A percentile compares a stretch with the other conserved stretches of the same genome.
phyloP scores from a whole-genome alignment of 495 filamentous ascomycete genomes.

The Xylaria acuta region DNA sequence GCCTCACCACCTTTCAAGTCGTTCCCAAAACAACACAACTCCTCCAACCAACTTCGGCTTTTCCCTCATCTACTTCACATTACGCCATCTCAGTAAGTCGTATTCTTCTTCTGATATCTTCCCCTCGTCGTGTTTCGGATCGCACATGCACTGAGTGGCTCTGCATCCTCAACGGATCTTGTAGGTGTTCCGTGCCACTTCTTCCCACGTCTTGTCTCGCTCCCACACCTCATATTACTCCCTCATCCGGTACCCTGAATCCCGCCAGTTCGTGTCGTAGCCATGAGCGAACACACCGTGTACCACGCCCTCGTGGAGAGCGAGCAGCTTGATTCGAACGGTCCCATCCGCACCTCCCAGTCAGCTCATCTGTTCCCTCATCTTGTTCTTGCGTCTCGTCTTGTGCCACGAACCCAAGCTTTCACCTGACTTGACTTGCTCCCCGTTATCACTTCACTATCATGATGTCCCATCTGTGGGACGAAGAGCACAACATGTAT shows the following conservation, averaged over 20 bases:
- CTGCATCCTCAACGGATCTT: background rate
- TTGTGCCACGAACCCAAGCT: background rate
- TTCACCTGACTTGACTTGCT: background rate
- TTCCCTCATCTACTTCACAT: background rate
- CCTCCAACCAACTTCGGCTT: background rate
- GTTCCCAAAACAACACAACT: background rate
- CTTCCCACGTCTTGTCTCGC: background rate
- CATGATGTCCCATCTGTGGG: background rate
- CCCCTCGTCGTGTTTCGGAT: background rate
- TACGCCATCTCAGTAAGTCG: background rate
- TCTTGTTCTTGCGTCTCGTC: background rate
- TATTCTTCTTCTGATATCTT: background rate
- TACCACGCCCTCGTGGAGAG: conserved; percentile 76
- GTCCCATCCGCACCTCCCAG: conserved; percentile 63
- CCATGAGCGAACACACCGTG: conserved; percentile 78
- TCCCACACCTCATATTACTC: background rate
- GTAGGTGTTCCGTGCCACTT: background rate
- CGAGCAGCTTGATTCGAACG: conserved; percentile 65
- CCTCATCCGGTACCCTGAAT: too few relatives aligned
- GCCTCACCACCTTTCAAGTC: background rate
- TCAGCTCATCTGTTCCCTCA: background rate
- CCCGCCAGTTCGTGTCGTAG: conserved; percentile 8
- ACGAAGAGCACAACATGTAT: background rate
- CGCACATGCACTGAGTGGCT: background rate
- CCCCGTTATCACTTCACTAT: background rate